Base-by-base conservation (phyloP, 2,329 filamentous ascomycete species). In the Ascochyta clinopodiicola region DNA sequence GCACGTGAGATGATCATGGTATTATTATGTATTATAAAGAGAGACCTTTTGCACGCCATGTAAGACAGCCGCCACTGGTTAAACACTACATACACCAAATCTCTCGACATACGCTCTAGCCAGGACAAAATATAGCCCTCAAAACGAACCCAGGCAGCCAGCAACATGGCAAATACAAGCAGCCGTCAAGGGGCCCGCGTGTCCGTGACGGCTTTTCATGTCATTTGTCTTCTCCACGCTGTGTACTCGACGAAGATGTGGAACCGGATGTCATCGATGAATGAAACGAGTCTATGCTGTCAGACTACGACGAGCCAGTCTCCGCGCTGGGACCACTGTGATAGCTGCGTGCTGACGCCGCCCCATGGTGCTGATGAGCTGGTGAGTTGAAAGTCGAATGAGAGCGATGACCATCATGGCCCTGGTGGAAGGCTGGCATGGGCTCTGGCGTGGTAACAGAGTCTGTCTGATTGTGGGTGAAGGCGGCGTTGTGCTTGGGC, bases 111-210 rank as follows among this genome's bases (percentile, higher is more conserved):
- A n/a, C 15, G 13, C n/a, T 4, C 31, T 49, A 67, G 8, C 55
- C 66, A 52, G 70, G 73, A 63, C 73, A 75, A 50, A 73, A 75
- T 15, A 69, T 74, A 25, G 71, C 68, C 36, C 63, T 64, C 36
- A 74, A 58, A 49, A 73, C 59, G 34, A 71, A 73, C 43, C 70
- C 61, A 32, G 73, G 73, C 13, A 75, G 63, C 66, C 67, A 74
- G 42, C 69, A 69, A 47, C 70, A 69, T 7, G 66, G 62, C 60
- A 63, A 72, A 49, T 75, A 74, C 22, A 68, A 51, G 4, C 62
- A 51, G 42, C 69, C 68, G 37, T 67, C 64, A 24, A 60, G 56
- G 54, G 64, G 68, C 22, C 67, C 60, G 38, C 62, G 63, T 22
- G 63, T 61, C 58, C 58, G 48, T 53, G 60, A 57, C 60, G 66